Percentiles rank a stretch among this genome's conserved stretches.
Conservation (phyloP, 345 rosid species). For the Cardamine resedifolia region DNA sequence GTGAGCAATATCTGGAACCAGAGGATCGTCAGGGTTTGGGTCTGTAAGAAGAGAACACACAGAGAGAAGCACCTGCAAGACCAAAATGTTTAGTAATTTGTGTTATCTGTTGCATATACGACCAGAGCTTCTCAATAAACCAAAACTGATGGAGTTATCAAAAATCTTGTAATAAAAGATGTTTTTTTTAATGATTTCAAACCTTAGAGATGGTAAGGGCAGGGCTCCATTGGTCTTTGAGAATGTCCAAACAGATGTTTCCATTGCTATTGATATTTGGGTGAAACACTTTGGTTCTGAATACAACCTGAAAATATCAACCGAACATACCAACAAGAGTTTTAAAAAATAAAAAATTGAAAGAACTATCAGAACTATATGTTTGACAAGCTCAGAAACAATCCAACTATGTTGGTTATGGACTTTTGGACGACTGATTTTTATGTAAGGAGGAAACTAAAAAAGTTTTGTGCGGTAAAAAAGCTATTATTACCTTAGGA, state of each 20-base stretch:
- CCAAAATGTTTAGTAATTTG: slow-evolving; percentile 15
- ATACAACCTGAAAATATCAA: slow-evolving; percentile 47
- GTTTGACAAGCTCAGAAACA: not conserved
- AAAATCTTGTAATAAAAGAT: not conserved
- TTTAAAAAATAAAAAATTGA: not conserved
- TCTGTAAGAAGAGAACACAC: slow-evolving; percentile 70
- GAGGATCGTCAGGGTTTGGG: slow-evolving; percentile 68
- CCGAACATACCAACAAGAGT: not conserved
- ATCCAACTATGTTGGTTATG: not conserved
- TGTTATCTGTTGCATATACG: not conserved
- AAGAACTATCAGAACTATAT: not conserved
- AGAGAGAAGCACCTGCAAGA: slow-evolving; percentile 55
- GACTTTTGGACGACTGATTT: not conserved
- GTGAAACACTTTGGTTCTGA: slow-evolving; percentile 65
- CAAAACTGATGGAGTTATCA: not conserved
- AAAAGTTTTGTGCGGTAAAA: not conserved
- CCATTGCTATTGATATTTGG: slow-evolving; percentile 68
- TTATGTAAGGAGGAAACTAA: not conserved
- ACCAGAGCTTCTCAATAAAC: not conserved
- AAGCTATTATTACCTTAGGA: slow-evolving; percentile 49
- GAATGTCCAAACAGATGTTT: slow-evolving; percentile 63
- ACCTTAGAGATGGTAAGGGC: slow-evolving; percentile 74
- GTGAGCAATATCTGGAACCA: slow-evolving; percentile 63
- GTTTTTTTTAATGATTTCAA: not conserved
- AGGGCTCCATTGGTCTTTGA: slow-evolving; percentile 76